phyloP scores from a whole-genome alignment of 2,329 filamentous ascomycete species.

The Aspergillus vadensis region DNA sequence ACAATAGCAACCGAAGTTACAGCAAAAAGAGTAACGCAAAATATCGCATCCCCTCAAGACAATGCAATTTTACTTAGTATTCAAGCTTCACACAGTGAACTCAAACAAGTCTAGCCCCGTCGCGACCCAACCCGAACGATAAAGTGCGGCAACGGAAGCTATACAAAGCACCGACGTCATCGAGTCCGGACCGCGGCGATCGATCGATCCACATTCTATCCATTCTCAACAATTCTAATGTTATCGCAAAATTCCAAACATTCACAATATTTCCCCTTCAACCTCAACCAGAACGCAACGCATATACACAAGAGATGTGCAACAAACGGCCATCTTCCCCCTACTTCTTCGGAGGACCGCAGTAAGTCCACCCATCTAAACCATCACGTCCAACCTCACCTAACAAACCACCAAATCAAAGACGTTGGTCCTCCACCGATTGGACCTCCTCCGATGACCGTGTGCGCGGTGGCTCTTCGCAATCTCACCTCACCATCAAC shows the following conservation, averaged over 20 bases:
- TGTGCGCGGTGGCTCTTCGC: conserved; percentile 72
- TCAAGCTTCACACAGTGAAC: background rate
- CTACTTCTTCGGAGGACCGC: conserved; percentile 19
- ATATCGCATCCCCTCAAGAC: too few species aligned
- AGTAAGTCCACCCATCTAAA: background rate
- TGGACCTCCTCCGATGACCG: conserved; percentile 75
- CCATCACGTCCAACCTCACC: background rate
- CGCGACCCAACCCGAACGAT: background rate
- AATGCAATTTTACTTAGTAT: too few species aligned
- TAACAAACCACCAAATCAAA: background rate
- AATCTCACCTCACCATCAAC: conserved; percentile 51
- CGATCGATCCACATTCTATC: conserved; percentile 7
- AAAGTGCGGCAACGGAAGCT: background rate
- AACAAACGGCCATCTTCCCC: background rate
- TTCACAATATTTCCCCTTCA: background rate
- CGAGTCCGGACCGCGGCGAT: conserved; percentile 1
- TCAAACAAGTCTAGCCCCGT: background rate
- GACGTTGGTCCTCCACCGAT: conserved; percentile 35
- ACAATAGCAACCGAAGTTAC: background rate
- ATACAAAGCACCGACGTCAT: background rate
- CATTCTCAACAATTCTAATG: background rate
- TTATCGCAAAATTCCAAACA: background rate
- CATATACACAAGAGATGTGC: background rate
- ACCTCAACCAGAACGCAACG: background rate
- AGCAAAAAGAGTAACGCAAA: too few species aligned